These are phyloP conservation scores for Plasmodium vinckei DNA, from an alignment of 169 alveolate species.

Conservation along the genomic window DNA sequence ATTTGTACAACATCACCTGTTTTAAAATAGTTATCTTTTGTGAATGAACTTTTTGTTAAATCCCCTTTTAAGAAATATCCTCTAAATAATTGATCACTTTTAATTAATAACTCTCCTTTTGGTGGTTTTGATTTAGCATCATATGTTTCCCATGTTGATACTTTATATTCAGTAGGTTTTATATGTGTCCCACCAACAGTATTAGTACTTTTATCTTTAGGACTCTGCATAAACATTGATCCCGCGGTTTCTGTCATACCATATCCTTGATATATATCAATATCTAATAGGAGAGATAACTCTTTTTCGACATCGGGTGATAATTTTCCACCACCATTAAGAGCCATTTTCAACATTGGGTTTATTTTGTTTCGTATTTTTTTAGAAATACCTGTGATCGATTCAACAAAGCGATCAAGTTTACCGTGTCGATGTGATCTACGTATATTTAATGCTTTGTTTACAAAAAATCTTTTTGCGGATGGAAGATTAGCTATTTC, in stretches of 20 bases:
- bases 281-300: constrained; percentile 11
- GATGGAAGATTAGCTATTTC: constrained; percentile 27
- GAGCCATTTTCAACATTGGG: neutral
- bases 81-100: constrained; percentile 88
- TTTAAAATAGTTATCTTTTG: constrained; percentile 91
- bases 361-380: constrained; percentile 37
- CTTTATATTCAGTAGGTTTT: constrained; percentile 2
- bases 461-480: constrained; percentile 19
- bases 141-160: constrained; percentile 59
- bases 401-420: neutral
- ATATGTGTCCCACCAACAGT: constrained; percentile 47
- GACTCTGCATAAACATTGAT: constrained; percentile 14
- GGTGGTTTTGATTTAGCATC: constrained; percentile 87
- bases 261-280: constrained; percentile 42
- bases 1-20: constrained; percentile 95
- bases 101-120: constrained; percentile 94
- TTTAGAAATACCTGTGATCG: constrained; percentile 29
- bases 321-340: constrained; percentile 63
- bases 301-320: constrained; percentile 40
- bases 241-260: constrained; percentile 72
- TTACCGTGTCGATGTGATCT: neutral
- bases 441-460: neutral
- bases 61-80: constrained; percentile 93
- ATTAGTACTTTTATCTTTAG: neutral
- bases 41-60: constrained; percentile 88